Evolutionary conservation across 2,329 filamentous ascomycete genomes (phyloP), one percentile per base, ranked within the genome.

Genomic region (Proliferodiscus dingleyae): DNA sequence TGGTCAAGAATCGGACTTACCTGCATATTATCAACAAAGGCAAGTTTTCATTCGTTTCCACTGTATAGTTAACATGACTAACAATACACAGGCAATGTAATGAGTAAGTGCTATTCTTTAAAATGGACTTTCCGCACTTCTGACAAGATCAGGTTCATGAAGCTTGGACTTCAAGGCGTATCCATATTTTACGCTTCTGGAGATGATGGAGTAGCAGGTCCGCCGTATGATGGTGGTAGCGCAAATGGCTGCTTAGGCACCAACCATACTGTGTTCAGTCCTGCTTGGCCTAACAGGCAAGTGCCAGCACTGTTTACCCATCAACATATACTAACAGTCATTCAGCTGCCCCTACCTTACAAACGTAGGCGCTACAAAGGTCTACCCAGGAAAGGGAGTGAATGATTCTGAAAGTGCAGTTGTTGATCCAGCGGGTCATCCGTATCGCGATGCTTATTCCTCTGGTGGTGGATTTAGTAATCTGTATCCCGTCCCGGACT

Each of bases 311-410:
- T 7, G 16, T 15, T n/a, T 16, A 2, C 10, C 16, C 30, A 33
- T n/a, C 11, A 34, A n/a, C 32, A n/a, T 18, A 34, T n/a, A 16
- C 32, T 34, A 18, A 34, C 18, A 1, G 5, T 34, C 32, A n/a
- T 76, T 75, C 0, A 74, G 75, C 0, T 88, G 84, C 55, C 83
- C 83, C 0, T 87, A 78, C 61, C 75, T 87, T 6, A 87, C 84
- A 0, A 67, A 74, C 2, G 76, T 87, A 1, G 84, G 84, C 5
- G 83, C 77, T 1, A 81, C 79, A n/a, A 4, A 66, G 67, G 56
- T 64, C 69, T 51, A 66, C 71, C 45, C 54, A 67, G 43, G 73
- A 71, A 15, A 72, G 77, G 57, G 66, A 61, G 37, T 55, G 11
- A 41, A 53, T 7, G 55, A 59, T 30, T 32, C 47, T 1, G 57